Percentiles rank a stretch among this genome's conserved stretches.
These are phyloP conservation scores for Apiospora arundinis DNA, from an alignment of 2,329 filamentous ascomycete genomes.

Conservation along the genomic window DNA sequence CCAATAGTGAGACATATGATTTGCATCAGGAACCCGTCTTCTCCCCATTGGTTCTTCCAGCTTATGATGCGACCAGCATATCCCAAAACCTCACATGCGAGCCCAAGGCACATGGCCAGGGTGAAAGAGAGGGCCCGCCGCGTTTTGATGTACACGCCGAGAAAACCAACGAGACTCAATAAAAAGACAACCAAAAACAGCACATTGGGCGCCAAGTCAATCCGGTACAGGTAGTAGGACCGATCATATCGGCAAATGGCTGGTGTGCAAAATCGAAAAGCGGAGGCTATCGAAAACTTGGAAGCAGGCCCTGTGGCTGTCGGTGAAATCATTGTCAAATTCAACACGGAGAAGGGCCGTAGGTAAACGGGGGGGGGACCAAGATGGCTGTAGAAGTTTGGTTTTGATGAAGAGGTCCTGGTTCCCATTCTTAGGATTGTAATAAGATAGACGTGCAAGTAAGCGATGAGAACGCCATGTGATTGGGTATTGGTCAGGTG, in stretches of 20 bases:
- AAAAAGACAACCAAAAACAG: slow-evolving; percentile 58
- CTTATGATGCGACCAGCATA: slow-evolving; percentile 65
- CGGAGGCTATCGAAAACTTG: not conserved
- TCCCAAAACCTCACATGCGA: slow-evolving; percentile 62
- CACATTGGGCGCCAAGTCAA: slow-evolving; percentile 59
- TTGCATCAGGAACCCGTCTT: slow-evolving; percentile 59
- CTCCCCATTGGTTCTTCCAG: slow-evolving; percentile 58
- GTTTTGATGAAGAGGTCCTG: not conserved
- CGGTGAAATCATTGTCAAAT: slow-evolving; percentile 26
- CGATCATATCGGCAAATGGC: slow-evolving; percentile 30
- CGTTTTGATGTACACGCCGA: slow-evolving; percentile 48
- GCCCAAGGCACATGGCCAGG: slow-evolving; percentile 59
- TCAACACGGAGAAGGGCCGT: slow-evolving; percentile 3
- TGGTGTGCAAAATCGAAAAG: slow-evolving; percentile 29
- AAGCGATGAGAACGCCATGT: not conserved
- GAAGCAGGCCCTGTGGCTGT: not conserved
- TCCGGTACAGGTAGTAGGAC: slow-evolving; percentile 58
- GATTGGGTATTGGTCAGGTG: not conserved
- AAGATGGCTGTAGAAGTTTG: not conserved
- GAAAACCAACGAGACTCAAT: slow-evolving; percentile 49
- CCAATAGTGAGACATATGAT: slow-evolving; percentile 68
- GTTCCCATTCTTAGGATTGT: not conserved
- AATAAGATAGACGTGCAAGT: not conserved
- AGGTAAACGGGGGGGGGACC: not conserved
- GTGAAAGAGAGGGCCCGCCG: slow-evolving; percentile 58